Percentiles rank a stretch among this genome's conserved stretches.
Conservation (phyloP, 2,329 filamentous ascomycete species). For the Pseudogymnoascus sp. region DNA sequence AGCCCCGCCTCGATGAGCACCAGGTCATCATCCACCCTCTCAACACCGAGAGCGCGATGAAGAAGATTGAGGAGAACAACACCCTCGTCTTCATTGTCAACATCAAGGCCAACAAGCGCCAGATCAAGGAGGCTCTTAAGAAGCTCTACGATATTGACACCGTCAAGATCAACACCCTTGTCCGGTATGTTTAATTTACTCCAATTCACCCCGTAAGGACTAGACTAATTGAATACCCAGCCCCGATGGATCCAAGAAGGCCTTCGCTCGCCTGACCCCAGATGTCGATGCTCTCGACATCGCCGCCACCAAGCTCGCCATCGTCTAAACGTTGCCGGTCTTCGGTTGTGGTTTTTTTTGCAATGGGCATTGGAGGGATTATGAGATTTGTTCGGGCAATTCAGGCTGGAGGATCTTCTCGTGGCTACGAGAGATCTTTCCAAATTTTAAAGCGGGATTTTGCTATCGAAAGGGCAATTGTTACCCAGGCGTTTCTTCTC, state of each 20-base stretch:
- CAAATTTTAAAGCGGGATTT: neutral
- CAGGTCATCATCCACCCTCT: slow-evolving; percentile 97
- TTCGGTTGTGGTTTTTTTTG: slow-evolving; percentile 36
- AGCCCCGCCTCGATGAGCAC: slow-evolving; percentile 89
- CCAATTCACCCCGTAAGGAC: neutral
- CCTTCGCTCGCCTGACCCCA: slow-evolving; percentile 86
- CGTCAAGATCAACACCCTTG: slow-evolving; percentile 98
- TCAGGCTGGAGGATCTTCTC: neutral
- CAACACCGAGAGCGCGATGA: slow-evolving; percentile 99
- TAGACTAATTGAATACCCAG: slow-evolving; percentile 36
- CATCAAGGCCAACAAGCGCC: slow-evolving; percentile 97
- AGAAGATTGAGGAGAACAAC: slow-evolving; percentile 99
- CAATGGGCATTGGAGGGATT: slow-evolving; percentile 17
- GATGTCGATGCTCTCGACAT: slow-evolving; percentile 99
- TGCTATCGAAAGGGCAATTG: slow-evolving; percentile 1
- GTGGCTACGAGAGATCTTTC: neutral
- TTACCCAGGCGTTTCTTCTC: slow-evolving; percentile 6
- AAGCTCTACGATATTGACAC: slow-evolving; percentile 98
- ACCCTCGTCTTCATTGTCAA: slow-evolving; percentile 97
- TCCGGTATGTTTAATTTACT: slow-evolving; percentile 59
- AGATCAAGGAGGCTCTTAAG: slow-evolving; percentile 98
- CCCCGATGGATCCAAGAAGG: slow-evolving; percentile 98
- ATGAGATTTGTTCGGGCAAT: slow-evolving; percentile 13
- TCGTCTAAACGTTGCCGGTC: slow-evolving; percentile 65
- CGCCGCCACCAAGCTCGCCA: slow-evolving; percentile 95